Base-by-base conservation (phyloP, 208 protist genomes). In the Angomonas desouzai region DNA sequence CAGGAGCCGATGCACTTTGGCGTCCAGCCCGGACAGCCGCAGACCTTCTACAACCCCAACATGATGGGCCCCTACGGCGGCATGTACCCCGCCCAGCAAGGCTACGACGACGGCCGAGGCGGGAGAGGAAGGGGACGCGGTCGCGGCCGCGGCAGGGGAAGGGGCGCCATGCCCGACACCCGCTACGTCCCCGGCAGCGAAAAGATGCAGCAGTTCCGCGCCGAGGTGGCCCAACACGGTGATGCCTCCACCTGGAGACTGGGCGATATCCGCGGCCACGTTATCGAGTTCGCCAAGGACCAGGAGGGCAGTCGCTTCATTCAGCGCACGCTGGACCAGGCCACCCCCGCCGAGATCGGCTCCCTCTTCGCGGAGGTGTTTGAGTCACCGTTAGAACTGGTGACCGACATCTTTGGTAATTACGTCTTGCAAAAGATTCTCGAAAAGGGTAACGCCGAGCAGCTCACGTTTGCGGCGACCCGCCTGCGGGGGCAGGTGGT, bases 341-440 rank as follows among this genome's bases (percentile, higher is more conserved):
- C 93, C 3, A 67, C 74, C 6, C 64, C 77, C 2, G 88, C 84
- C 32, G 90, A 97, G 47, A 81, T 97, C 13, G 73, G 97, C 70
- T 61, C 73, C 48, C 68, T 98, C 25, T 97, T 98, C 72, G 76
- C 84, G 40, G 97, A 98, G 62, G 91, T 99, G 29, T 87, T 98
- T 9, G 82, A 90, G 18, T 66, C 72, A 20, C 88, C 92, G 18
- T 68, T 97, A 13, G 83, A 93, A 9, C 79, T 99, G 33, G 97
- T 98, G 74, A 97, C 86, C 13, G 97, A 99, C 70, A 97, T 99
- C 34, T 99, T 99, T 87, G 98, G 98, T 16, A 99, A 99, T 77
- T 99, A 99, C 77, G 98, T 99, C 18, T 79, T 98, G 29, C 97
- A 99, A 78, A 99, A 99, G 74, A 85, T 99, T 64, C 91, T 99